Evolutionary conservation across 2,329 filamentous ascomycete species (phyloP), one percentile per base, ranked within the genome.

Genomic region (Lasiodiplodia citricola): DNA sequence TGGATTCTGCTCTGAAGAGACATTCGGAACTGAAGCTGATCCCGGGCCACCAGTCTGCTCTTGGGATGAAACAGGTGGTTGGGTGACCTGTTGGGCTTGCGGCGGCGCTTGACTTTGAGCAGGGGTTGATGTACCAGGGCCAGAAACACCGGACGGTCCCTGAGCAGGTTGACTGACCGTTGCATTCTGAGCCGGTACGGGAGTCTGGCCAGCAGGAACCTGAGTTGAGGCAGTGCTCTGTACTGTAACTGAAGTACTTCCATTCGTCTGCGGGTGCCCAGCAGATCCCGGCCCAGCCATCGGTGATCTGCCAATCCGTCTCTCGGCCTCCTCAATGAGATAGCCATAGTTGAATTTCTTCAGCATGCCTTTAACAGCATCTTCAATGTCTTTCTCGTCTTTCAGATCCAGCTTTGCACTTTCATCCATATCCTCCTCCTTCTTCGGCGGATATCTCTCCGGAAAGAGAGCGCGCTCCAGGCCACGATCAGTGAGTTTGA

Each of bases 281-380:
- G 66, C 10, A 44, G 47, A 31, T 10, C 31, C 31, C 3, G 31
- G 3, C 18, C 44, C 28, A 18, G 50, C 25, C 41, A 16, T 38
- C 4, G 54, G 38, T 21, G 50, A 6, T 47, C 38, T 55, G 35
- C 31, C 57, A 47, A 67, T 37, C 14, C 57, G 56, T 21, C 50
- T 63, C 23, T 68, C 56, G n/a, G 66, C 66, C 31, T 68, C 56
- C 21, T 62, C 66, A 14, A 68, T 28, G 14, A 68, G n/a, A 47
- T 68, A 63, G 10, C 66, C 66, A n/a, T 54, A 56, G 21, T 60
- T 60, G 41, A 68, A 68, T 38, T 68, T 65, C 50, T 57, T 64
- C 51, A 68, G 28, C 67, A 68, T 68, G 25, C 55, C 67, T n/a
- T 68, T 64, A n/a, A 68, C 67, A 13, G 67, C 67, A 35, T 64